Evolutionary conservation across 1,139 yeast species (phyloP).

Genomic region (Meyerozyma smithsonii): DNA sequence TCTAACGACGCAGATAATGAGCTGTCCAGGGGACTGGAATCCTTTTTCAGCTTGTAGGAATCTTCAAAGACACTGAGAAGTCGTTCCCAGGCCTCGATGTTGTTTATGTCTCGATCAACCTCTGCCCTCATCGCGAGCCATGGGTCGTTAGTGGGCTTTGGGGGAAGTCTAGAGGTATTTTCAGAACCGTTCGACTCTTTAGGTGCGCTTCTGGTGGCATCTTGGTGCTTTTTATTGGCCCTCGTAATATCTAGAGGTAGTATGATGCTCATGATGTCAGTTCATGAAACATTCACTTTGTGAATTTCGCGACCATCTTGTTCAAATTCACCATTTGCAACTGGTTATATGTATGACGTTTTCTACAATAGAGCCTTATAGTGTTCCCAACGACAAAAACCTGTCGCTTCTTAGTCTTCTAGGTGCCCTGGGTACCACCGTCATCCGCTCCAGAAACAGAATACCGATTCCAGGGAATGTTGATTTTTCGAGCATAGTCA

Average conservation of each 20-base stretch:
- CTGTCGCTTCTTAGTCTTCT: constrained; percentile 13
- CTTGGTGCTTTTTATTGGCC: constrained; percentile 5
- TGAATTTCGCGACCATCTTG: background rate
- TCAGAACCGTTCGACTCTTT: background rate
- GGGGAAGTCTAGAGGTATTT: constrained; percentile 7
- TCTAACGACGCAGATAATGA: background rate
- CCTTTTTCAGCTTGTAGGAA: background rate
- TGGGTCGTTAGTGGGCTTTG: constrained; percentile 9
- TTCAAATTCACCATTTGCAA: background rate
- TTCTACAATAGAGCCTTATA: constrained; percentile 13
- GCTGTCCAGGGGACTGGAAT: background rate
- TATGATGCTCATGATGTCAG: background rate
- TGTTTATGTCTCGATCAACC: constrained; percentile 18
- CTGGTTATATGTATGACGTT: constrained; percentile 4
- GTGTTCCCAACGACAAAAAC: constrained; percentile 12
- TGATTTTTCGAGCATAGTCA: constrained; percentile 21
- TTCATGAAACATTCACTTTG: background rate
- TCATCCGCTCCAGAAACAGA: constrained; percentile 1
- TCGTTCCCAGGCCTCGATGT: constrained; percentile 28
- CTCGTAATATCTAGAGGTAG: background rate
- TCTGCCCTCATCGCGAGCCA: constrained; percentile 6
- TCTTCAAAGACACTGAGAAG: constrained; percentile 22
- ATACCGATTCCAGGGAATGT: constrained; percentile 20
- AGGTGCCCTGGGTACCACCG: constrained; percentile 5
- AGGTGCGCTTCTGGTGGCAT: constrained; percentile 1